phyloP scores from a whole-genome alignment of 169 alveolate genomes.

The Plasmodium gaboni region DNA sequence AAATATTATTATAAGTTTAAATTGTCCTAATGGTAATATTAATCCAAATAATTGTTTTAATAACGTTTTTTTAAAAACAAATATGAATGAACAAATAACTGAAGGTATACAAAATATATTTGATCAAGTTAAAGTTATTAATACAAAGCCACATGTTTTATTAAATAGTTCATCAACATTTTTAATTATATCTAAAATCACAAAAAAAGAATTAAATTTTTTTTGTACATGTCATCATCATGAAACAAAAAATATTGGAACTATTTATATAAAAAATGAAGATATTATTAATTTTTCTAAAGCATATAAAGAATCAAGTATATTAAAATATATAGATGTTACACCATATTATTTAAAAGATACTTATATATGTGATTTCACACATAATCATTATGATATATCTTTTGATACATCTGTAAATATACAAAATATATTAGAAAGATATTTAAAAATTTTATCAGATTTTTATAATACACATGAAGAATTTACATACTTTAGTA shows the following conservation, averaged over 20 bases:
- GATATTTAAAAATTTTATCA: not conserved
- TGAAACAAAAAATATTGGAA: constrained; percentile 46
- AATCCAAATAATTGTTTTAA: constrained; percentile 59
- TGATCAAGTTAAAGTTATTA: constrained; percentile 21
- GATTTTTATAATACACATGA: constrained; percentile 3
- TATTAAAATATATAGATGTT: constrained; percentile 12
- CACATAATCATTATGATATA: constrained; percentile 13
- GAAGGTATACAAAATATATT: constrained; percentile 68
- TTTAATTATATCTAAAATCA: constrained; percentile 47
- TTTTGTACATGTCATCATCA: constrained; percentile 71
- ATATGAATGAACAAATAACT: constrained; percentile 25
- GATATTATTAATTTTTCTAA: not conserved
- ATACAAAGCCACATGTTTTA: not conserved
- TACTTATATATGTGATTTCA: constrained; percentile 59
- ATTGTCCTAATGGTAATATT: constrained; percentile 57
- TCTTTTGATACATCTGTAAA: not conserved
- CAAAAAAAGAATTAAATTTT: constrained; percentile 27
- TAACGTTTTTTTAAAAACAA: constrained; percentile 48
- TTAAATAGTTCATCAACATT: constrained; percentile 43
- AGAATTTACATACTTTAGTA: constrained; percentile 36
- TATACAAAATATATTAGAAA: constrained; percentile 5
- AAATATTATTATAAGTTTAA: constrained; percentile 47
- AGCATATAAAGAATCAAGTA: not conserved
- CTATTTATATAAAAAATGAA: constrained; percentile 15
- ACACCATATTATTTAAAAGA: constrained; percentile 39